Conservation (phyloP, 2,329 filamentous ascomycete species). For the Aureobasidium pullulans region DNA sequence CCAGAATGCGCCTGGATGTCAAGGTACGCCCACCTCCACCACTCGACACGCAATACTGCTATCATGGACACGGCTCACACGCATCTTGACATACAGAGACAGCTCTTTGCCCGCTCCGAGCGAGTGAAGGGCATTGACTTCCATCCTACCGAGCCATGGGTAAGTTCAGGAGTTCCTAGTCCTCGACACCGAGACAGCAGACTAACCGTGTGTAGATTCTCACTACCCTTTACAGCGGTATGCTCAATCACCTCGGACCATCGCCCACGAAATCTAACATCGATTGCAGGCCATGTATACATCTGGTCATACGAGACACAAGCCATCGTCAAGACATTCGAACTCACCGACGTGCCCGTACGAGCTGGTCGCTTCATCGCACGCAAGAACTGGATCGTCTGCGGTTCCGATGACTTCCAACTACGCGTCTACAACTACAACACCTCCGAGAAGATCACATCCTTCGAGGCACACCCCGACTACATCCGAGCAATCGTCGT, state of each 20-base stretch:
- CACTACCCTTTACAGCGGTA: conserved; percentile 93
- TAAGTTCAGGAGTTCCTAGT: conserved; percentile 33
- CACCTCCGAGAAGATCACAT: conserved; percentile 95
- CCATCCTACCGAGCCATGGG: conserved; percentile 94
- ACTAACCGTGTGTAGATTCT: conserved; percentile 46
- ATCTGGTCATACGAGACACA: conserved; percentile 99
- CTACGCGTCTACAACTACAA: conserved; percentile 97
- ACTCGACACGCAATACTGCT: background rate
- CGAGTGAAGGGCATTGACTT: conserved; percentile 97
- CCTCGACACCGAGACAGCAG: background rate
- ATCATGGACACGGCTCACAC: conserved; percentile 8
- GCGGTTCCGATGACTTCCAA: conserved; percentile 84
- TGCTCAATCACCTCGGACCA: conserved; percentile 22
- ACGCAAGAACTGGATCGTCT: conserved; percentile 80
- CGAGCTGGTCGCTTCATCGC: conserved; percentile 94
- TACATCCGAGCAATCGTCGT: conserved; percentile 96
- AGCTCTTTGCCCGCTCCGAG: conserved; percentile 83
- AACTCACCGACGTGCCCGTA: conserved; percentile 96
- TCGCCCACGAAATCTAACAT: conserved; percentile 1
- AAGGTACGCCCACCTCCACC: conserved; percentile 38
- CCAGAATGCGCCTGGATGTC: conserved; percentile 51
- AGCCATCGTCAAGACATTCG: conserved; percentile 90
- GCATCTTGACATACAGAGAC: conserved; percentile 49
- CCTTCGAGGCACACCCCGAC: conserved; percentile 95
- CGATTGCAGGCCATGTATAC: conserved; percentile 74